A percentile compares a stretch with the other conserved stretches of the same genome.
These are phyloP conservation scores for Pythium grandisporangium DNA, from an alignment of 352 stramenopile genomes.

Conservation along the genomic window DNA sequence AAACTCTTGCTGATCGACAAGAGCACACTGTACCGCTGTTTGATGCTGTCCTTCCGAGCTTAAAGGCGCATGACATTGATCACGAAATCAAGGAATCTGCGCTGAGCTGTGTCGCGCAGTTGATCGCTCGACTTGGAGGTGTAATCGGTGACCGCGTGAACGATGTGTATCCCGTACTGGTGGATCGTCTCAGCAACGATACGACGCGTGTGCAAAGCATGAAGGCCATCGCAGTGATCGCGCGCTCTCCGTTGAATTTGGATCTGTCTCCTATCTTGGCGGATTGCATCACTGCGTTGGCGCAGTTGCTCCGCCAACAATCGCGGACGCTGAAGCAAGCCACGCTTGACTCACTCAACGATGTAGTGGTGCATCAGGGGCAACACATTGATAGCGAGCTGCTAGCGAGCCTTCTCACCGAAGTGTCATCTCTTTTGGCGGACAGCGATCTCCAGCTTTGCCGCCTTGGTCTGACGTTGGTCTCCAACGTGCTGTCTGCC, in stretches of 20 bases:
- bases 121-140: conserved; percentile 79
- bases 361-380: conserved; percentile 79
- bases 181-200: conserved; percentile 97
- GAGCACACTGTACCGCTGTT: conserved; percentile 82
- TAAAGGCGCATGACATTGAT: conserved; percentile 96
- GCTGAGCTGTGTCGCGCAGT: conserved; percentile 87
- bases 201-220: conserved; percentile 96
- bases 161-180: conserved; percentile 87
- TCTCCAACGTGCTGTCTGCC: conserved; percentile 64
- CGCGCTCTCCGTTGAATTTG: conserved; percentile 73
- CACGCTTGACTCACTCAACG: conserved; percentile 88
- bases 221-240: conserved; percentile 91
- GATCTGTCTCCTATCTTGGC: conserved; percentile 89
- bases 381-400: conserved; percentile 61
- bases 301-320: conserved; percentile 92
- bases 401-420: conserved; percentile 84
- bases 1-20: conserved; percentile 17
- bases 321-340: conserved; percentile 93
- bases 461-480: conserved; percentile 88
- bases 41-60: conserved; percentile 89
- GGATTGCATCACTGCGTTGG: conserved; percentile 83
- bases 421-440: conserved; percentile 87
- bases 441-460: conserved; percentile 97
- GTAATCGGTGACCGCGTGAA: conserved; percentile 69
- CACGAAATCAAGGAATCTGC: conserved; percentile 99